These are phyloP conservation scores for Colletotrichum viniferum DNA, from an alignment of 2,329 filamentous ascomycete species.

Conservation along the genomic window DNA sequence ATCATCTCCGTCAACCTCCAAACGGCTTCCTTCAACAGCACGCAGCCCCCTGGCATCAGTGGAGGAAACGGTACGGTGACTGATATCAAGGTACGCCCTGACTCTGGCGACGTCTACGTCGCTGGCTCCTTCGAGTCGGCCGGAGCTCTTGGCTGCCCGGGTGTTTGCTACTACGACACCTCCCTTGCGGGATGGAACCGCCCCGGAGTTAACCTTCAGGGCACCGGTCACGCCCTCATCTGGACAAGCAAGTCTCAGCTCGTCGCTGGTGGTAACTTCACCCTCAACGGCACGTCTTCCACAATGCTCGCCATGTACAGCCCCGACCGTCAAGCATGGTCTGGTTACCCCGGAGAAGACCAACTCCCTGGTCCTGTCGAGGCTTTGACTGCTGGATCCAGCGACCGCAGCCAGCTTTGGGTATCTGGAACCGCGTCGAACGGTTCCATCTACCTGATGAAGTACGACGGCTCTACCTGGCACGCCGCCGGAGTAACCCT, in stretches of 20 bases:
- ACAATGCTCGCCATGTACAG: slow-evolving; percentile 78
- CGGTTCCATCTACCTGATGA: slow-evolving; percentile 77
- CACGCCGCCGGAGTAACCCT: slow-evolving; percentile 67
- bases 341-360: slow-evolving; percentile 62
- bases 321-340: slow-evolving; percentile 69
- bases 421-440: slow-evolving; percentile 70
- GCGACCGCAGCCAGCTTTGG: slow-evolving; percentile 79
- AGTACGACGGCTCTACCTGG: slow-evolving; percentile 79
- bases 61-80: slow-evolving; percentile 77
- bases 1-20: slow-evolving; percentile 81
- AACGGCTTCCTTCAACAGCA: slow-evolving; percentile 60
- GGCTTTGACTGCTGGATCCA: slow-evolving; percentile 75
- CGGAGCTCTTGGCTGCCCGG: slow-evolving; percentile 81
- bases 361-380: slow-evolving; percentile 81
- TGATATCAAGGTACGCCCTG: slow-evolving; percentile 74
- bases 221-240: slow-evolving; percentile 72
- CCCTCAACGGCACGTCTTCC: slow-evolving; percentile 63
- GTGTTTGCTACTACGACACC: slow-evolving; percentile 80
- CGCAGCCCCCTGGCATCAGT: slow-evolving; percentile 76
- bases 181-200: slow-evolving; percentile 77
- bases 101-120: slow-evolving; percentile 78
- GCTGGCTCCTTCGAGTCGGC: slow-evolving; percentile 85
- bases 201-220: slow-evolving; percentile 74
- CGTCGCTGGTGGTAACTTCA: slow-evolving; percentile 79
- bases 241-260: slow-evolving; percentile 78